These are phyloP conservation scores for Globisporangium orthogonon DNA, from an alignment of 352 stramenopile species.

Conservation along the genomic window DNA sequence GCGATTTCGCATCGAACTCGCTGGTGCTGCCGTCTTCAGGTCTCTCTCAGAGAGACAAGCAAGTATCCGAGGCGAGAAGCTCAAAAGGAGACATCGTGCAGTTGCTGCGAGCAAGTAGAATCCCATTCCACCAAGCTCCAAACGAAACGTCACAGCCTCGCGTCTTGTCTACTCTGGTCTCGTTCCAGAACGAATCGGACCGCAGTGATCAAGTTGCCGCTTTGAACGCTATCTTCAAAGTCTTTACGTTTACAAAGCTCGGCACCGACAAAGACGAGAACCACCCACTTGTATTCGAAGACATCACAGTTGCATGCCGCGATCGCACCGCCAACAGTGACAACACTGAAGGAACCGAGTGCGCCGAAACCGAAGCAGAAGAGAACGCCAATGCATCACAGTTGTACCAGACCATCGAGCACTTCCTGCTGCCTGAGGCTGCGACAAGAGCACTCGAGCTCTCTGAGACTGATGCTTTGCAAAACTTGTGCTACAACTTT, in stretches of 20 bases:
- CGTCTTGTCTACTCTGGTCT: conserved; percentile 11
- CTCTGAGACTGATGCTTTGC: conserved; percentile 6
- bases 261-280: background rate
- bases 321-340: background rate
- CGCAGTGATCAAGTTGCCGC: conserved; percentile 1
- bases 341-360: too few relatives aligned
- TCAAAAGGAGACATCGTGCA: conserved; percentile 22
- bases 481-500: conserved; percentile 46
- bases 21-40: background rate
- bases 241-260: conserved; percentile 16
- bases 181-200: background rate
- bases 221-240: conserved; percentile 18
- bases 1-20: conserved; percentile 27
- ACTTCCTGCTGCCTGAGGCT: conserved; percentile 38
- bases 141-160: conserved; percentile 10
- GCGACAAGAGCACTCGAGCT: conserved; percentile 8
- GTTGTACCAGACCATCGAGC: conserved; percentile 26
- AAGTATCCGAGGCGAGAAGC: background rate
- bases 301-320: background rate
- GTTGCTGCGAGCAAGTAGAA: conserved; percentile 35
- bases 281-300: conserved; percentile 2
- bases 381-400: background rate
- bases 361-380: background rate
- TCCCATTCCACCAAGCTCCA: conserved; percentile 55
- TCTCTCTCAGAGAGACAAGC: background rate